Evolutionary conservation across 208 protist species (phyloP), one percentile per base, ranked within the genome.

Genomic region (Acanthamoeba healyi): DNA sequence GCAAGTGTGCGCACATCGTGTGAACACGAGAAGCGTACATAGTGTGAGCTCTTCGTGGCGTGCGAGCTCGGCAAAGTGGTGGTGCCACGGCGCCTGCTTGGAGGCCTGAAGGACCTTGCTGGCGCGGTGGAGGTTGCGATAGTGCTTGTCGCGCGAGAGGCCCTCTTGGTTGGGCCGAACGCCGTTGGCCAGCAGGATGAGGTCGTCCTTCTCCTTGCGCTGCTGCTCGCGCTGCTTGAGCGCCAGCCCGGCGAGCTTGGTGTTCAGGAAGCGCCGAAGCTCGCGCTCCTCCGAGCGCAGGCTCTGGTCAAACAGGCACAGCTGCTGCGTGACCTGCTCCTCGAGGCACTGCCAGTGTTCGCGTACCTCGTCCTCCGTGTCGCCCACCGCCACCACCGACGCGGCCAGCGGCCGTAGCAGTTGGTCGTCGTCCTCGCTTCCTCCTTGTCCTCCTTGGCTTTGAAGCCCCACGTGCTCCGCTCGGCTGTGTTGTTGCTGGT

Each of bases 1-100:
- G 44, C 12, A 49, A 49, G 46, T 51, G 46, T 67, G 22, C 19
- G 24, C 1, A 15, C 24, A 15, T n/a, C 19, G 17, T 70, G 61
- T 3, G 1, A 29, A 36, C n/a, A n/a, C n/a, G 34, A 26, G 6
- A 22, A 7, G 12, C 36, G 42, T 61, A 87, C 79, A 36, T 7
- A 87, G 79, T 34, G 79, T 87, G 79, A 90, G 82, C 49, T 90
- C 82, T 32, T 90, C 82, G 32, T 42, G 36, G 49, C 82, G n/a
- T 6, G 82, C 82, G 34, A 90, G 49, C 26, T 90, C 49, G 40
- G 82, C 36, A 17, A 90, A 90, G 82, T 90, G 12, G 10, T 90
- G 49, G 9, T 42, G 29, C 82, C 82, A 90, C 29, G 82, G 82
- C n/a, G 82, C 82, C 38, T 90, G 54, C 82, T 90, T 90, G 82